A percentile compares a stretch with the other conserved stretches of the same genome.
phyloP scores from a whole-genome alignment of 805 yeast species.

The Candida ponderosae region DNA sequence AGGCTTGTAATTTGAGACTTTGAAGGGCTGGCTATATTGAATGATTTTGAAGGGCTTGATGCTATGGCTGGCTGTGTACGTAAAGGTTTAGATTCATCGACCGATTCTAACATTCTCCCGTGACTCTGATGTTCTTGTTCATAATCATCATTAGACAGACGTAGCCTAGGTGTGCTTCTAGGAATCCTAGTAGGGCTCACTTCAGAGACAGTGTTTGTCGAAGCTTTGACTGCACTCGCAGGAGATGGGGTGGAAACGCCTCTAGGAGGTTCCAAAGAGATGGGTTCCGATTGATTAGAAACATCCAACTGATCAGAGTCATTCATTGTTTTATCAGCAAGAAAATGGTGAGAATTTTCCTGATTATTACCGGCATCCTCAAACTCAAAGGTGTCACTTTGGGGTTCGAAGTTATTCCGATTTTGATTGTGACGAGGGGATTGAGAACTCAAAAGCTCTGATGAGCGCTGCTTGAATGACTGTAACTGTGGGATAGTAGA shows the following conservation, averaged over 20 bases:
- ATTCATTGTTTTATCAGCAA: constrained; percentile 14
- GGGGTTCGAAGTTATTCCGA: no score
- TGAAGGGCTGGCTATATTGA: background rate
- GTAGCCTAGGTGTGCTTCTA: constrained; percentile 18
- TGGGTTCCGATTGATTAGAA: constrained; percentile 2
- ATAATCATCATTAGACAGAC: constrained; percentile 9
- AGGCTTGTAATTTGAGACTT: background rate
- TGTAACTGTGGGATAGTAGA: no score
- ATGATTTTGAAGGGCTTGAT: constrained; percentile 1
- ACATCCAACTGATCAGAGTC: constrained; percentile 7
- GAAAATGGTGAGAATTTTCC: constrained; percentile 10
- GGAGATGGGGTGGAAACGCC: constrained; percentile 19
- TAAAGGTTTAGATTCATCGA: constrained; percentile 6
- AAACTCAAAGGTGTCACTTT: constrained; percentile 1
- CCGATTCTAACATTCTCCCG: constrained; percentile 4
- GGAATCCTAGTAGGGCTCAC: constrained; percentile 2
- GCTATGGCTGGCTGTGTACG: background rate
- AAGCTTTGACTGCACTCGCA: background rate
- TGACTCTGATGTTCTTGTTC: background rate
- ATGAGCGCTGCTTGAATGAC: constrained; percentile 2
- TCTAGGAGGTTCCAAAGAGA: constrained; percentile 6
- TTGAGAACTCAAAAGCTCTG: background rate
- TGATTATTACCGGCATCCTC: constrained; percentile 2
- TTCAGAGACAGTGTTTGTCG: background rate
- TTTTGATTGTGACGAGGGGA: no score